Conservation (phyloP, 2,329 filamentous ascomycete species). For the Calonectria pauciramosa region DNA sequence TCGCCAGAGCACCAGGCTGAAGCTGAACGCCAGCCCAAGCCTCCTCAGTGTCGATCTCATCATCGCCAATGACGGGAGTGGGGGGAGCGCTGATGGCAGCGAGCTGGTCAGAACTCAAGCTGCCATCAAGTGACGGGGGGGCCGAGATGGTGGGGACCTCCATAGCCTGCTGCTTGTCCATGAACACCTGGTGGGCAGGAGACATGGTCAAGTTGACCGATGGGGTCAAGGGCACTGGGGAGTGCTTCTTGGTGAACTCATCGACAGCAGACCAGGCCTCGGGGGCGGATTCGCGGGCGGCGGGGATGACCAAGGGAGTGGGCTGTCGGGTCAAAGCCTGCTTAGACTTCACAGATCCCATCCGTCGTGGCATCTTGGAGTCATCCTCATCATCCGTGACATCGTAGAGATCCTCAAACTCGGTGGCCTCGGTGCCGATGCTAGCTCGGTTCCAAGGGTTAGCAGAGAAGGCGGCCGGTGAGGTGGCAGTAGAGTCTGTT, state of each 20-base stretch:
- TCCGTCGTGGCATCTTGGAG: constrained; percentile 41
- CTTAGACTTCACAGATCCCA: constrained; percentile 57
- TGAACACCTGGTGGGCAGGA: constrained; percentile 79
- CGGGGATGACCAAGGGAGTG: constrained; percentile 66
- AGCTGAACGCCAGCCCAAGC: constrained; percentile 82
- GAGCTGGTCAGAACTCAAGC: constrained; percentile 88
- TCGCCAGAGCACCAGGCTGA: constrained; percentile 84
- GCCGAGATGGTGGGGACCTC: constrained; percentile 82
- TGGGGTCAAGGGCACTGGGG: constrained; percentile 74
- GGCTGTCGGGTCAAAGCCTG: constrained; percentile 54
- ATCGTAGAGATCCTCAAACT: constrained; percentile 91
- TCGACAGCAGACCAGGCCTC: constrained; percentile 61
- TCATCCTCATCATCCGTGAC: constrained; percentile 82
- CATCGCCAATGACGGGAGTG: constrained; percentile 79
- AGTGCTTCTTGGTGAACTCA: constrained; percentile 64
- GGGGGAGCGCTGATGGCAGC: constrained; percentile 86
- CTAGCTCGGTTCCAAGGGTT: constrained; percentile 75
- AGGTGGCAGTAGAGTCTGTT: constrained; percentile 66
- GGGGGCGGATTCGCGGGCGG: constrained; percentile 48
- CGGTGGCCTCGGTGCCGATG: constrained; percentile 74
- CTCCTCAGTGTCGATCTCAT: constrained; percentile 66
- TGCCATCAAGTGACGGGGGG: constrained; percentile 91
- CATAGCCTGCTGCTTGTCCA: constrained; percentile 73
- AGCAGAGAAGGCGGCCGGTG: constrained; percentile 66
- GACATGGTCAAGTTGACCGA: constrained; percentile 81